These are phyloP conservation scores for Lactarius hatsudake DNA, from an alignment of 768 basidiomycete genomes.

Conservation along the genomic window DNA sequence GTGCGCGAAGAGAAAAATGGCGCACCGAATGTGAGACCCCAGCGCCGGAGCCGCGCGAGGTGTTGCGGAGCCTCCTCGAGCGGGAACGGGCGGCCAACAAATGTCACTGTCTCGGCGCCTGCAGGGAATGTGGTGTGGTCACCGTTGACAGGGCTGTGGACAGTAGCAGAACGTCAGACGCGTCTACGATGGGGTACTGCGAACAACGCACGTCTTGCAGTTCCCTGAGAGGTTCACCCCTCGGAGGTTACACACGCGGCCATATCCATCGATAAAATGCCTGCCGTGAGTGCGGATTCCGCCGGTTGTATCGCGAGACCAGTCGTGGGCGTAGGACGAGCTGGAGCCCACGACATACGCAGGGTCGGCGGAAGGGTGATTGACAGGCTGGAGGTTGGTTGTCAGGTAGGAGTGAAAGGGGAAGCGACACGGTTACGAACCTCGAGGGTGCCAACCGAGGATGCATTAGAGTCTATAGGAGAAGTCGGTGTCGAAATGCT, in stretches of 20 bases:
- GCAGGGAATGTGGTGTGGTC: slow-evolving; percentile 67
- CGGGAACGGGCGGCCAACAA: slow-evolving; percentile 90
- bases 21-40: slow-evolving; percentile 86
- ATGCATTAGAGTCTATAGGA: slow-evolving; percentile 19
- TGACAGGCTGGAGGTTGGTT: slow-evolving; percentile 15
- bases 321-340: slow-evolving; percentile 67
- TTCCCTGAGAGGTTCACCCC: slow-evolving; percentile 86
- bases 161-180: slow-evolving; percentile 13
- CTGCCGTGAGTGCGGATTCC: slow-evolving; percentile 65
- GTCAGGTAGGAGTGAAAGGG: neutral
- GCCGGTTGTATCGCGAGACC: slow-evolving; percentile 57
- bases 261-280: slow-evolving; percentile 78
- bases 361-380: slow-evolving; percentile 48
- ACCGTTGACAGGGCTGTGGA: slow-evolving; percentile 61
- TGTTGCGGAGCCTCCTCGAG: slow-evolving; percentile 85
- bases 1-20: slow-evolving; percentile 19
- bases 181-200: slow-evolving; percentile 4
- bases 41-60: slow-evolving; percentile 72
- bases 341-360: slow-evolving; percentile 48
- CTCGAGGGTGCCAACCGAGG: slow-evolving; percentile 13
- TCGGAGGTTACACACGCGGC: slow-evolving; percentile 74
- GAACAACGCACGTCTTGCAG: slow-evolving; percentile 66
- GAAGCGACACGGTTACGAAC: neutral
- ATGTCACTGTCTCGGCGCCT: slow-evolving; percentile 64
- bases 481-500: slow-evolving; percentile 23